These are phyloP conservation scores for Tylopilus plumbeoviolaceoides DNA, from an alignment of 768 basidiomycete species.

Conservation along the genomic window DNA sequence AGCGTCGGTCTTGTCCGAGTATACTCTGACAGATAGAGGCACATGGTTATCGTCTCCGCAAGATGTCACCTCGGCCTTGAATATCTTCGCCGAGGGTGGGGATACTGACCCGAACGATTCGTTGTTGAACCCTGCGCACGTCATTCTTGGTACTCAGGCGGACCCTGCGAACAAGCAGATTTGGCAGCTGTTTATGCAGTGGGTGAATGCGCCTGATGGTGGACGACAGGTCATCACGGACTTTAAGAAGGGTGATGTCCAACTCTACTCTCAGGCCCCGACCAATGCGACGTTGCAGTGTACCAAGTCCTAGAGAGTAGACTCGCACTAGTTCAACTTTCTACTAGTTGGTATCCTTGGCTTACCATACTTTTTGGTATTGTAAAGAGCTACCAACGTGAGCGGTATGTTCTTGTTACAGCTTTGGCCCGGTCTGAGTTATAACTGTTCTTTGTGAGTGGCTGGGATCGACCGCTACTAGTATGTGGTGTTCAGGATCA, in stretches of 20 bases:
- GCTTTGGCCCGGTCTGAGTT: no score
- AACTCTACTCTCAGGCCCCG: conserved; percentile 26
- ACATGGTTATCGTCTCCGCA: conserved; percentile 42
- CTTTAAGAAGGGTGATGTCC: conserved; percentile 32
- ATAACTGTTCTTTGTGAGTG: no score
- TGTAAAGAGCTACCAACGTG: no score
- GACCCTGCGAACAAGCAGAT: conserved; percentile 25
- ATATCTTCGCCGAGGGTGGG: conserved; percentile 39
- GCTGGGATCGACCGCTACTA: no score
- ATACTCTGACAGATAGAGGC: conserved; percentile 51
- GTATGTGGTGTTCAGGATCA: no score
- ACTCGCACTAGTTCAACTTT: no score
- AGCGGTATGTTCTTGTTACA: no score
- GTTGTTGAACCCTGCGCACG: conserved; percentile 47
- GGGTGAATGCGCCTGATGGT: conserved; percentile 38
- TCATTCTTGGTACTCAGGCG: conserved; percentile 35
- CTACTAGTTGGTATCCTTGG: no score
- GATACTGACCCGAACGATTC: conserved; percentile 37
- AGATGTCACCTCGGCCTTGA: conserved; percentile 30
- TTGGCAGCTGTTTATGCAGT: conserved; percentile 39
- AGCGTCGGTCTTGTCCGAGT: conserved; percentile 45
- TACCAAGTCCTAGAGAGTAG: not conserved
- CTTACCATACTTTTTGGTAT: no score
- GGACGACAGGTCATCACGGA: conserved; percentile 41
- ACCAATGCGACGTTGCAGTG: not conserved